Evolutionary conservation across 306 rosid species (phyloP), one percentile per base, ranked within the genome.

Genomic region (Cicer bijugum): DNA sequence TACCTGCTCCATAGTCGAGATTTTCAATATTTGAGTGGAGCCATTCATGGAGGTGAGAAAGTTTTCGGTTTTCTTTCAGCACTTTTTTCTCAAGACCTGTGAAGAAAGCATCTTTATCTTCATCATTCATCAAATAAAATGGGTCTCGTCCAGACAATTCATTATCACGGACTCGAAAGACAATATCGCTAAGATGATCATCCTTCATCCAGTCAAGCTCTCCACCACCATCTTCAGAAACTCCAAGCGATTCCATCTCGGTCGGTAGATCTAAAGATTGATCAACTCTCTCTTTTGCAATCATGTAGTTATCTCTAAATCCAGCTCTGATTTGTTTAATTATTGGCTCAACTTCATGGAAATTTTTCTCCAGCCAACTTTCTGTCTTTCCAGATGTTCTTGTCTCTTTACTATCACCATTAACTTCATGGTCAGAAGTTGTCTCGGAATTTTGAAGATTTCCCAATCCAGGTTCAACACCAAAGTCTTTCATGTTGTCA

Each of bases 141-240:
- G 94, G 96, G 12, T 91, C 96, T 52, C 75, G 80, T 69, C 96
- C 97, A 14, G 82, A 83, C 61, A 94, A 53, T 45, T 94, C 97
- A 82, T 89, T 94, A 55, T 94, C 98, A 7, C 88, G 91, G 72
- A 94, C 97, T 79, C 81, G 84, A 73, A 94, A 85, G 73, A 94
- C 98, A 84, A 94, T 89, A 71, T 94, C 96, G 53, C 86, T 85
- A 60, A 94, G 98, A 82, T 66, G 76, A 28, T 91, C 90, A 73
- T 94, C 87, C 70, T 86, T 81, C 95, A 89, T 91, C 97, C 98
- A 89, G 79, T 91, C 98, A 72, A 88, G 73, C 78, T 94, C 98
- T 67, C 87, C 84, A 9, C 67, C 83, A 12, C 75, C 88, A 83
- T 86, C 88, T 64, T 81, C 88, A 14, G 60, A 70, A 84, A 69